Percentiles rank a stretch among this genome's conserved stretches.
Conservation (phyloP, 768 basidiomycete species). For the Calocybe indica region DNA sequence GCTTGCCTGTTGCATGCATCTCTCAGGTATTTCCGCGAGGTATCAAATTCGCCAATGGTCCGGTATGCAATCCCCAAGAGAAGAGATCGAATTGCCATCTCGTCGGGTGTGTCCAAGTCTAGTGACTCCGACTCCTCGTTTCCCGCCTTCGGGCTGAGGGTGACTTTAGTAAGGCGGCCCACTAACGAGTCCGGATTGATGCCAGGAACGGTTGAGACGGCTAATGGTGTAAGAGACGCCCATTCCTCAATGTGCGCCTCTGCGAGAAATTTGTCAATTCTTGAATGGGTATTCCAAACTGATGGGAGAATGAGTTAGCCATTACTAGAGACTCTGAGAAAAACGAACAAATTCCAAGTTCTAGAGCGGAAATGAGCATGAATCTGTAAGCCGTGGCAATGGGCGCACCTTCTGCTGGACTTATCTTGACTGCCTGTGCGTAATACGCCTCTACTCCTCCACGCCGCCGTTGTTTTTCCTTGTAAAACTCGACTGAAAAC, state of each 20-base stretch:
- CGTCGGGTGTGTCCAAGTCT: slow-evolving; percentile 66
- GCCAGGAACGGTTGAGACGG: too few relatives aligned
- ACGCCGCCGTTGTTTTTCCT: slow-evolving; percentile 53
- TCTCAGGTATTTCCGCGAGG: slow-evolving; percentile 41
- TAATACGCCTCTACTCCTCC: slow-evolving; percentile 49
- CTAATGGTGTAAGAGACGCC: slow-evolving; percentile 37
- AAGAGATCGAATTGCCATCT: slow-evolving; percentile 61
- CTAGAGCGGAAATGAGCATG: slow-evolving; percentile 23
- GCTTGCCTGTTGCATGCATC: slow-evolving; percentile 42
- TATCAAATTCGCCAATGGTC: slow-evolving; percentile 39
- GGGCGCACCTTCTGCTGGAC: slow-evolving; percentile 61
- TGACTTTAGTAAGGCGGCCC: too few relatives aligned
- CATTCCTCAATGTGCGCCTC: slow-evolving; percentile 55
- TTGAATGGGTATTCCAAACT: slow-evolving; percentile 82
- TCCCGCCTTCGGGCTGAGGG: too few relatives aligned
- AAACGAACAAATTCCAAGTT: slow-evolving; percentile 63
- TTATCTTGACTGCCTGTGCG: slow-evolving; percentile 54
- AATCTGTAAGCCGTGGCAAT: background rate
- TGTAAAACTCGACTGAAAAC: slow-evolving; percentile 63
- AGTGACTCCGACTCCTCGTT: background rate
- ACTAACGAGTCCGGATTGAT: too few relatives aligned
- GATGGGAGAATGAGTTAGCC: background rate
- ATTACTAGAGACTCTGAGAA: background rate
- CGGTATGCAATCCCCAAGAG: slow-evolving; percentile 65
- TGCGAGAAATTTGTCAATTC: slow-evolving; percentile 48